Conservation (phyloP, 176 grass and related monocot species). For the Neostapfia colusana region DNA sequence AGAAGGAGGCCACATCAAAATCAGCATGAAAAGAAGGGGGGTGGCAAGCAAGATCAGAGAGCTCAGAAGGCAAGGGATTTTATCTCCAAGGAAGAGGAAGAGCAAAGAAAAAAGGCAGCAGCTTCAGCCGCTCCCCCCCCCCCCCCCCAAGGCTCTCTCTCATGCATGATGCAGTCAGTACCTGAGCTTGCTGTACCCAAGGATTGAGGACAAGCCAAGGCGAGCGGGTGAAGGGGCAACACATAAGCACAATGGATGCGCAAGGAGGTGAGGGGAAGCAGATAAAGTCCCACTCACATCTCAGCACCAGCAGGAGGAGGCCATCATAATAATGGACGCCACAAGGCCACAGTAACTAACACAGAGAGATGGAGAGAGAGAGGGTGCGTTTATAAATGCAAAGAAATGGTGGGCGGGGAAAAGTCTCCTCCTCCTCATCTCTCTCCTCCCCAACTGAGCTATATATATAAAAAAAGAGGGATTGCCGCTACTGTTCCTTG, state of each 20-base stretch:
- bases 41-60: conserved; percentile 7
- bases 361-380: neutral
- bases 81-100: neutral
- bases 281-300: conserved; percentile 29
- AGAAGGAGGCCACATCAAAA: conserved; percentile 6
- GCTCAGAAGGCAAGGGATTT: conserved; percentile 21
- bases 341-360: conserved; percentile 12
- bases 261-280: neutral
- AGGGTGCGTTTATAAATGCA: neutral
- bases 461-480: neutral
- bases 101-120: neutral
- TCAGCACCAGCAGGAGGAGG: conserved; percentile 25
- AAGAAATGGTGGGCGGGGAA: conserved; percentile 30
- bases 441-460: conserved; percentile 12
- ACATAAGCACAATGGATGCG: neutral
- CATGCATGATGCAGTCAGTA: neutral
- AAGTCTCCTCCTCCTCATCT: neutral
- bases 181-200: neutral
- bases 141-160: too few relatives aligned
- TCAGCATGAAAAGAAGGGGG: conserved; percentile 31
- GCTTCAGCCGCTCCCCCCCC: neutral
- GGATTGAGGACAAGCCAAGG: conserved; percentile 12
- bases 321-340: conserved; percentile 40
- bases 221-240: neutral
- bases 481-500: neutral